phyloP scores from a whole-genome alignment of 768 basidiomycete genomes.

The Naganishia kalamii region DNA sequence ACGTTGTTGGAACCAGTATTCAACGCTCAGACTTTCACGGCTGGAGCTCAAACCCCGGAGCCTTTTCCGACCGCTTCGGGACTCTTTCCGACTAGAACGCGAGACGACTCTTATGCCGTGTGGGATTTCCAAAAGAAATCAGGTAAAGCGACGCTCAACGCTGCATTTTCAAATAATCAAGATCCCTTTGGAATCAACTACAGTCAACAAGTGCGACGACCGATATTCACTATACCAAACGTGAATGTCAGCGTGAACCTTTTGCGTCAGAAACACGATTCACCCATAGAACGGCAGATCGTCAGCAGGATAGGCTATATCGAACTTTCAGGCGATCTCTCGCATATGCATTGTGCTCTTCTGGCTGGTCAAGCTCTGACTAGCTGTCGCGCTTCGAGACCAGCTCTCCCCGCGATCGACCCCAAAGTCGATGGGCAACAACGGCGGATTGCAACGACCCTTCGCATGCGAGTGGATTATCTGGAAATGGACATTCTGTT shows the following conservation, averaged over 20 bases:
- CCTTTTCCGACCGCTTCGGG: neutral
- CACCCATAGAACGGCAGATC: conserved; percentile 26
- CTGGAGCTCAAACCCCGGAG: neutral
- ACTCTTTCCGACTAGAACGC: neutral
- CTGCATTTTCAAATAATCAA: conserved; percentile 7
- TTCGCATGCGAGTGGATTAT: conserved; percentile 29
- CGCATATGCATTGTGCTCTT: conserved; percentile 64
- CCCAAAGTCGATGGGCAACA: neutral
- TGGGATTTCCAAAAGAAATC: conserved; percentile 31
- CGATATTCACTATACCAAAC: conserved; percentile 17
- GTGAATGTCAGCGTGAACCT: conserved; percentile 3
- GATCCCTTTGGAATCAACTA: conserved; percentile 15
- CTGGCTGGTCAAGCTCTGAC: conserved; percentile 54
- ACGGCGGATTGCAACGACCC: neutral
- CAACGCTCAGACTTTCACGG: conserved; percentile 26
- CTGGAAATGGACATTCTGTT: conserved; percentile 40
- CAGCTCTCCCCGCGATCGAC: neutral
- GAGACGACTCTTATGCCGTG: conserved; percentile 14
- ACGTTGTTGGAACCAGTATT: conserved; percentile 41
- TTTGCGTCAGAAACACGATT: conserved; percentile 16
- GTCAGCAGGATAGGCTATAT: neutral
- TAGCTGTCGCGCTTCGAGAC: neutral
- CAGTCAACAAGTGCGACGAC: conserved; percentile 2
- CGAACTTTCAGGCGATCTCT: conserved; percentile 48
- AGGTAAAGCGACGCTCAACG: conserved; percentile 13